These are phyloP conservation scores for Erodium chrysanthum DNA, from an alignment of 441 rosid species.

Conservation along the genomic window DNA sequence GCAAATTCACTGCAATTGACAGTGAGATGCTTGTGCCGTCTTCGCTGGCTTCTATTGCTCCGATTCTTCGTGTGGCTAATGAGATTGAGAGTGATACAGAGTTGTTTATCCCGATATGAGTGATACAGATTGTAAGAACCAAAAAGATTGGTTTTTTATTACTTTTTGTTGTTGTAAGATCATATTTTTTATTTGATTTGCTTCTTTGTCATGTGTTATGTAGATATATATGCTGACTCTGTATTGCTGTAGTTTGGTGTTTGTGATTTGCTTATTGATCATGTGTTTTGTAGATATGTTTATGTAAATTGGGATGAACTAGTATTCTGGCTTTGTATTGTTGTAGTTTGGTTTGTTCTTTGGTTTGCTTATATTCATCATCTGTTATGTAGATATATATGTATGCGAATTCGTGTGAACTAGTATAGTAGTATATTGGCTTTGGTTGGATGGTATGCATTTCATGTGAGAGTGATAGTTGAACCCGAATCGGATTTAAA, in stretches of 20 bases:
- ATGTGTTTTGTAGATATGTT: not conserved
- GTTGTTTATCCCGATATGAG: not conserved
- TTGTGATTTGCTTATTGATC: not conserved
- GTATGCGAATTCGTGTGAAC: too few species aligned
- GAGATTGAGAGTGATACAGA: not conserved
- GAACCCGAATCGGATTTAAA: too few species aligned
- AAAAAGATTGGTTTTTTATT: too few species aligned
- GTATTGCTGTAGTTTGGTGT: not conserved
- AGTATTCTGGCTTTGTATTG: not conserved
- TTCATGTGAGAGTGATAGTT: not conserved
- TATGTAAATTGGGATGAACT: too few species aligned
- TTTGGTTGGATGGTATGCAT: not conserved
- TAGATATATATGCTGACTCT: not conserved
- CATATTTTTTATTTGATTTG: slow-evolving; percentile 48
- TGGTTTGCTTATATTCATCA: too few species aligned
- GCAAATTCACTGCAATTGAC: slow-evolving; percentile 31
- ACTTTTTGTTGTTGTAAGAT: not conserved
- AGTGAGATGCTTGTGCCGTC: slow-evolving; percentile 87
- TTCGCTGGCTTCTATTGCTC: slow-evolving; percentile 48
- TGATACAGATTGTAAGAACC: not conserved
- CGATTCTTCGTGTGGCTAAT: slow-evolving; percentile 19
- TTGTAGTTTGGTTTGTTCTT: not conserved
- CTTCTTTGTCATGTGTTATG: slow-evolving; percentile 34
- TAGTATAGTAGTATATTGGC: too few species aligned
- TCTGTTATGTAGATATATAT: not conserved